A percentile compares a stretch with the other conserved stretches of the same genome.
These are phyloP conservation scores for Fraxinus ornus DNA, from an alignment of 305 asterid species.

Conservation along the genomic window DNA sequence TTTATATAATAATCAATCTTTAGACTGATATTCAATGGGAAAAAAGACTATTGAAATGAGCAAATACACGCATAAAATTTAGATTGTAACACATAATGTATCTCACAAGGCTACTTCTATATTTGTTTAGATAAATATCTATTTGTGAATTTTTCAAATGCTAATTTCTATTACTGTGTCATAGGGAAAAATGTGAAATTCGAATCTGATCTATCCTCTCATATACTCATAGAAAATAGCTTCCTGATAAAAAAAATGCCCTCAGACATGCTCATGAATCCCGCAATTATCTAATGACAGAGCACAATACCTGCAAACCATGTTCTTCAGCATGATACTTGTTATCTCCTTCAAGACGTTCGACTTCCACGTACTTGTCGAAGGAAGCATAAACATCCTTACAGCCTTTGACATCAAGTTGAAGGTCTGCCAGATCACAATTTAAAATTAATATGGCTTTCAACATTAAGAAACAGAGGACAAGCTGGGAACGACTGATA, in stretches of 20 bases:
- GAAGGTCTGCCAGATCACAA: constrained; percentile 64
- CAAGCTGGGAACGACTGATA: constrained; percentile 28
- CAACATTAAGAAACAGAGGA: neutral
- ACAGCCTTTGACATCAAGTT: constrained; percentile 95
- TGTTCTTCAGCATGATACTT: constrained; percentile 86
- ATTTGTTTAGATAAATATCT: neutral
- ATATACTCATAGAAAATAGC: neutral
- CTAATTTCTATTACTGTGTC: neutral
- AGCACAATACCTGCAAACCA: constrained; percentile 75
- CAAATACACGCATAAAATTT: constrained; percentile 11
- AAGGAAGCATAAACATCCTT: constrained; percentile 89
- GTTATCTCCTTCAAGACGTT: constrained; percentile 90
- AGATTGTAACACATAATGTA: neutral
- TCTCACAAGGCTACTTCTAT: neutral
- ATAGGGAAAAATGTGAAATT: neutral
- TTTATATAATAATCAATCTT: constrained; percentile 22
- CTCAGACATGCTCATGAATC: neutral
- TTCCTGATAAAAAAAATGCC: constrained; percentile 6
- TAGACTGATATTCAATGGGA: constrained; percentile 10
- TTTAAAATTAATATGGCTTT: constrained; percentile 18
- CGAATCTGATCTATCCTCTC: neutral
- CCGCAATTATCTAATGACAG: constrained; percentile 12
- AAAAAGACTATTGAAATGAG: constrained; percentile 8
- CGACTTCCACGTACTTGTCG: constrained; percentile 96
- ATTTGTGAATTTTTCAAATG: neutral